Conservation (phyloP, 345 rosid species). For the Durio zibethinus region DNA sequence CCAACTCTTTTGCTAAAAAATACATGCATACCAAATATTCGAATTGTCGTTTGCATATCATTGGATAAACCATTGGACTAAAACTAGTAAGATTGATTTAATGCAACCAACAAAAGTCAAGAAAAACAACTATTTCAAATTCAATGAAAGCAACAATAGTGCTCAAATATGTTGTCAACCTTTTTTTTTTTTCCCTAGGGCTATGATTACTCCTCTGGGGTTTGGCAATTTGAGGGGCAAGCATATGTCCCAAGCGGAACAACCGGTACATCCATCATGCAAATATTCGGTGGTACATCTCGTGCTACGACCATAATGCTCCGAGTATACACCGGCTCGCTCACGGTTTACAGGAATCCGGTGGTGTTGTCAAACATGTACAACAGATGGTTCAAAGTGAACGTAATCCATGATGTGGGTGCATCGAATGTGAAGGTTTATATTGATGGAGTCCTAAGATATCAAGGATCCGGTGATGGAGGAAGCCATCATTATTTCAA, state of each 20-base stretch:
- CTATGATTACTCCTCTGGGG: conserved; percentile 32
- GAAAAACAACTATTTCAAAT: too few species aligned
- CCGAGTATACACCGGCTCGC: conserved; percentile 29
- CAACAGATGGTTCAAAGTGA: conserved; percentile 29
- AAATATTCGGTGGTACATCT: conserved; percentile 27
- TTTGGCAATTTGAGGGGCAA: conserved; percentile 48
- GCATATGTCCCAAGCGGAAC: conserved; percentile 36
- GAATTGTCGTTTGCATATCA: too few species aligned
- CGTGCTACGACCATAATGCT: conserved; percentile 28
- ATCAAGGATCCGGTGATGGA: conserved; percentile 18
- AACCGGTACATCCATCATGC: conserved; percentile 31
- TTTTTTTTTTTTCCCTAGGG: conserved; percentile 21
- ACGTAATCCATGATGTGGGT: conserved; percentile 35
- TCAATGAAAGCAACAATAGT: neutral
- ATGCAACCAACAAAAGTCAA: too few species aligned
- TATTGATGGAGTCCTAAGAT: conserved; percentile 20
- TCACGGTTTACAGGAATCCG: conserved; percentile 24
- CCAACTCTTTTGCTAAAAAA: too few species aligned
- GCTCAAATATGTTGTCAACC: neutral
- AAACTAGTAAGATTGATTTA: too few species aligned
- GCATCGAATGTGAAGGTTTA: conserved; percentile 23
- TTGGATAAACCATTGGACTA: too few species aligned
- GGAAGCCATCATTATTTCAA: conserved; percentile 29
- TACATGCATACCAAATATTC: too few species aligned
- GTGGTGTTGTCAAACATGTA: conserved; percentile 18